These are phyloP conservation scores for Microsporum canis DNA, from an alignment of 2,329 filamentous ascomycete species.

Conservation along the genomic window DNA sequence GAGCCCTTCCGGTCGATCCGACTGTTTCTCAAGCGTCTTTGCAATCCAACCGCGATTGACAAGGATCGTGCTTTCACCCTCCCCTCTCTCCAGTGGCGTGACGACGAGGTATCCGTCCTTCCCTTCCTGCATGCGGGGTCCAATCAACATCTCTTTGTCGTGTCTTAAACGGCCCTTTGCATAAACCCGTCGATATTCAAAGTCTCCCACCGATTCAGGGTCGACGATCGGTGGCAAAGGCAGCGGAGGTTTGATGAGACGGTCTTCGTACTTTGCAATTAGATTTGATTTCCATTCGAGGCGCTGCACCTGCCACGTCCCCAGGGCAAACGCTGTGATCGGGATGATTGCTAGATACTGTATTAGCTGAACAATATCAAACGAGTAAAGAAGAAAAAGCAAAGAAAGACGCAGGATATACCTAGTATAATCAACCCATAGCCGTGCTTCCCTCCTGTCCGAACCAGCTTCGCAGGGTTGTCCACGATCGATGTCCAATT, in stretches of 20 bases:
- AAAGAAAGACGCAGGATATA: conserved; percentile 22
- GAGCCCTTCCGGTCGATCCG: conserved; percentile 51
- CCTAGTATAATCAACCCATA: conserved; percentile 68
- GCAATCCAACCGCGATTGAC: conserved; percentile 88
- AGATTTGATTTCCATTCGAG: conserved; percentile 90
- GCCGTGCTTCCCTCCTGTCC: conserved; percentile 62
- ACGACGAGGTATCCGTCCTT: conserved; percentile 84
- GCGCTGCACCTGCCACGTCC: conserved; percentile 90
- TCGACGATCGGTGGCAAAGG: conserved; percentile 77
- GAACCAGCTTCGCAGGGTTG: conserved; percentile 68
- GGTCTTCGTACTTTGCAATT: conserved; percentile 83
- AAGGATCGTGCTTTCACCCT: conserved; percentile 56
- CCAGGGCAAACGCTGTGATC: conserved; percentile 76
- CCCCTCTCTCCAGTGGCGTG: conserved; percentile 69
- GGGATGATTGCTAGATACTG: conserved; percentile 59
- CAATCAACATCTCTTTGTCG: conserved; percentile 92
- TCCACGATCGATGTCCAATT: conserved; percentile 79
- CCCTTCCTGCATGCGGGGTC: conserved; percentile 78
- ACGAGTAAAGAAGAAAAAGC: neutral
- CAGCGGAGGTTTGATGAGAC: conserved; percentile 71
- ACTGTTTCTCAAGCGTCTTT: conserved; percentile 58
- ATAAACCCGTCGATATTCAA: conserved; percentile 79
- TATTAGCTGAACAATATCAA: conserved; percentile 13
- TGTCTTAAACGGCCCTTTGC: conserved; percentile 66
- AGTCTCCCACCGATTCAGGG: conserved; percentile 67